phyloP scores from a whole-genome alignment of 2,329 filamentous ascomycete species.

The Sclerotinia sclerotiorum region DNA sequence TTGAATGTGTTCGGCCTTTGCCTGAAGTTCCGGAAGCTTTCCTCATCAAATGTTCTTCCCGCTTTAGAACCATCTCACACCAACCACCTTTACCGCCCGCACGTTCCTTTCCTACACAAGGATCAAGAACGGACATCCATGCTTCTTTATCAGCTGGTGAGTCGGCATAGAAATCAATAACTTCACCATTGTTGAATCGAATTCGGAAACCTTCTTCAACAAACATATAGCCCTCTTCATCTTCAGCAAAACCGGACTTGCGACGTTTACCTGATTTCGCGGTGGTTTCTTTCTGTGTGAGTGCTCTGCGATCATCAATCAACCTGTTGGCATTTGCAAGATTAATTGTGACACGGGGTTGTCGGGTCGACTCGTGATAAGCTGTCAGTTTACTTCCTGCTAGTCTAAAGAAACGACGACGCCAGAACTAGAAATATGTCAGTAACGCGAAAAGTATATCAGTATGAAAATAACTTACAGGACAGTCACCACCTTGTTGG shows the following conservation, averaged over 20 bases:
- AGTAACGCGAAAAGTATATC: constrained; percentile 36
- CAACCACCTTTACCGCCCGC: constrained; percentile 59
- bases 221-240: constrained; percentile 99
- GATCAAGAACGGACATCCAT: constrained; percentile 91
- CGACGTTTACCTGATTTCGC: constrained; percentile 77
- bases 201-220: constrained; percentile 99
- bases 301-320: constrained; percentile 83
- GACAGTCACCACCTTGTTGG: constrained; percentile 96
- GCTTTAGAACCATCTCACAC: constrained; percentile 66
- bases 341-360: constrained; percentile 96
- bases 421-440: constrained; percentile 75
- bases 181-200: constrained; percentile 95
- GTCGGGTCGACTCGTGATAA: constrained; percentile 91
- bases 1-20: constrained; percentile 34
- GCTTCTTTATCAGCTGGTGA: constrained; percentile 82
- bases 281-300: constrained; percentile 80
- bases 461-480: constrained; percentile 61
- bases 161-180: constrained; percentile 84
- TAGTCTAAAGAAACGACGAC: constrained; percentile 94
- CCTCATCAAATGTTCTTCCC: constrained; percentile 47
- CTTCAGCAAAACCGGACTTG: constrained; percentile 93
- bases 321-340: constrained; percentile 87
- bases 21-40: constrained; percentile 32
- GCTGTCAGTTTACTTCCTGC: constrained; percentile 88
- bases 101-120: constrained; percentile 52